These are phyloP conservation scores for Phytophthora macrochlamydospora DNA, from an alignment of 352 stramenopile species.

Conservation along the genomic window DNA sequence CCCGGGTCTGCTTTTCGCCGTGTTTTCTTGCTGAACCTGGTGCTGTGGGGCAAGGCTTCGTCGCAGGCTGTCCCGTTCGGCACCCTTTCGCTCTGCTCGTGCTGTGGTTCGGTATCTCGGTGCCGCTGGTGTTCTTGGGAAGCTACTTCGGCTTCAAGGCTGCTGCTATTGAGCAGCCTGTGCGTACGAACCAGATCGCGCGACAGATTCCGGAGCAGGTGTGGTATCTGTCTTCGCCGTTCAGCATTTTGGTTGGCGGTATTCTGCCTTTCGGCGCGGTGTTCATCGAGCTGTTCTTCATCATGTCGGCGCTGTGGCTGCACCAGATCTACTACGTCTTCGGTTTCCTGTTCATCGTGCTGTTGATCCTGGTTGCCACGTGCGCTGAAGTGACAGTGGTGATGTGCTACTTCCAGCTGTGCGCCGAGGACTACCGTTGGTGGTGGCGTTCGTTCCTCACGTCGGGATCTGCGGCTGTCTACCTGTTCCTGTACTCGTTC, in stretches of 20 bases:
- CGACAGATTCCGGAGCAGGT: constrained; percentile 93
- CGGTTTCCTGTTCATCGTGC: constrained; percentile 98
- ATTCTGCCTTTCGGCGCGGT: constrained; percentile 99
- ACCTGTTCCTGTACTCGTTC: constrained; percentile 99
- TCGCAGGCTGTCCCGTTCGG: constrained; percentile 94
- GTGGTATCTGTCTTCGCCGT: constrained; percentile 95
- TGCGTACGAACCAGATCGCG: constrained; percentile 91
- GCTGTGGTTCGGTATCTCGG: constrained; percentile 98
- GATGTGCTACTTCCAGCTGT: constrained; percentile 99
- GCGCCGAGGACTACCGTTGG: constrained; percentile 99
- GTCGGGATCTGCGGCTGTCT: constrained; percentile 95
- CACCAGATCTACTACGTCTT: constrained; percentile 99
- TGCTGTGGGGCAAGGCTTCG: constrained; percentile 90
- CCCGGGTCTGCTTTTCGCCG: constrained; percentile 91
- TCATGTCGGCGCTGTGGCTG: constrained; percentile 99
- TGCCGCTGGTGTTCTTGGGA: constrained; percentile 98
- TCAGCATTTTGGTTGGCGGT: constrained; percentile 96
- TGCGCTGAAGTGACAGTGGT: constrained; percentile 99
- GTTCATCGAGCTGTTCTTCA: constrained; percentile 99
- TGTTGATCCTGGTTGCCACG: constrained; percentile 97
- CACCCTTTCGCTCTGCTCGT: constrained; percentile 97
- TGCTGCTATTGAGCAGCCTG: constrained; percentile 85
- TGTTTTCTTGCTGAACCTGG: constrained; percentile 98
- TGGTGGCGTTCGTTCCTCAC: constrained; percentile 98
- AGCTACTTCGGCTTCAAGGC: constrained; percentile 97